Evolutionary conservation across 345 rosid genomes (phyloP).

Genomic region (Gossypium raimondii): DNA sequence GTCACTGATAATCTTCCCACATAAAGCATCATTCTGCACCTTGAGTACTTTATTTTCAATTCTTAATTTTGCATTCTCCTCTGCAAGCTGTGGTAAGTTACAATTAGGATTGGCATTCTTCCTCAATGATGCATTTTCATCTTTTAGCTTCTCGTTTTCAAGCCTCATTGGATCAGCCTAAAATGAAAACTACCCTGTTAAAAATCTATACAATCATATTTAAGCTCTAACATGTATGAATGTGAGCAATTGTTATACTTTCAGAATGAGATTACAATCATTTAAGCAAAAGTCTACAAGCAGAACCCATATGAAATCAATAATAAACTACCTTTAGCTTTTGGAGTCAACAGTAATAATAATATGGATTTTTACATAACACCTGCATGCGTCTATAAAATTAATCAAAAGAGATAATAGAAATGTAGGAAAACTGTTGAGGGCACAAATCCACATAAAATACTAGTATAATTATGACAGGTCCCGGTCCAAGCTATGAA

Average conservation of each 20-base stretch:
- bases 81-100: not conserved
- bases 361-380: not conserved
- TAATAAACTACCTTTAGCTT: not conserved
- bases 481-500: too few species aligned
- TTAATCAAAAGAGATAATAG: not conserved
- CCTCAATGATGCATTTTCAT: not conserved
- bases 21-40: slow-evolving; percentile 10
- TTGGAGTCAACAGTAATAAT: not conserved
- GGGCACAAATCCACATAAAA: too few species aligned
- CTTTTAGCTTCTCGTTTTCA: not conserved
- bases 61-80: slow-evolving; percentile 6
- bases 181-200: not conserved
- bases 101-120: not conserved
- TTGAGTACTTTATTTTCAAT: not conserved
- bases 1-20: not conserved
- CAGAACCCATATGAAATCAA: not conserved
- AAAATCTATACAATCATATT: not conserved
- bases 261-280: not conserved
- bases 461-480: too few species aligned
- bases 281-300: not conserved
- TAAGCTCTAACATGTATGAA: not conserved
- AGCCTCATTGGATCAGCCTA: not conserved
- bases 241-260: not conserved
- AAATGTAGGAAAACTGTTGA: too few species aligned
- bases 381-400: not conserved